phyloP scores from a whole-genome alignment of 805 yeast genomes.

The Naumovozyma baii region DNA sequence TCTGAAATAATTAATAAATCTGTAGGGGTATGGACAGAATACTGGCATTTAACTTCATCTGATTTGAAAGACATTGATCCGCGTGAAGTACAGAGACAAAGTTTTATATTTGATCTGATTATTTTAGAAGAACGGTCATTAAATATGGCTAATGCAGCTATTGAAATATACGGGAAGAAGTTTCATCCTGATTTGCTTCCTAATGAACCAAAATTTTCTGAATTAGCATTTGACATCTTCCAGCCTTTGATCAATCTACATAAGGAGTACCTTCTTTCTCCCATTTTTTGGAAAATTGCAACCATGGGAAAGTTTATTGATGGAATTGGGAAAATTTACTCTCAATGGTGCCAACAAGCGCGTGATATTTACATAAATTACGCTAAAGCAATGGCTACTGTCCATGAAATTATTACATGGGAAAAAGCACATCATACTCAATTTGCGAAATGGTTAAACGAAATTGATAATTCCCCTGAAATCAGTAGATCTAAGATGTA shows the following conservation, averaged over 20 bases:
- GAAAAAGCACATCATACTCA: conserved; percentile 35
- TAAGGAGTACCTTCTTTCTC: conserved; percentile 43
- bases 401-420: conserved; percentile 44
- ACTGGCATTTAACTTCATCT: conserved; percentile 51
- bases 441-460: conserved; percentile 50
- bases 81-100: conserved; percentile 53
- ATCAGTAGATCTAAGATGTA: conserved; percentile 36
- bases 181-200: conserved; percentile 38
- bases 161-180: conserved; percentile 44
- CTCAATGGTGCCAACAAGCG: conserved; percentile 56
- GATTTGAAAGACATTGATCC: conserved; percentile 44
- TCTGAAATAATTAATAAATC: conserved; percentile 31
- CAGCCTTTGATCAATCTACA: conserved; percentile 48
- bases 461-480: conserved; percentile 40
- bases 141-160: conserved; percentile 54
- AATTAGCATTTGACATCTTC: conserved; percentile 50
- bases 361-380: conserved; percentile 45
- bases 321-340: conserved; percentile 52
- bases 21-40: conserved; percentile 51
- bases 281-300: conserved; percentile 46
- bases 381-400: conserved; percentile 51
- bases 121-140: conserved; percentile 62
- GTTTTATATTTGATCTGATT: conserved; percentile 66
- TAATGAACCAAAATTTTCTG: conserved; percentile 46
- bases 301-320: conserved; percentile 59